phyloP scores from a whole-genome alignment of 1,139 yeast species.

The Groenewaldozyma sp. region DNA sequence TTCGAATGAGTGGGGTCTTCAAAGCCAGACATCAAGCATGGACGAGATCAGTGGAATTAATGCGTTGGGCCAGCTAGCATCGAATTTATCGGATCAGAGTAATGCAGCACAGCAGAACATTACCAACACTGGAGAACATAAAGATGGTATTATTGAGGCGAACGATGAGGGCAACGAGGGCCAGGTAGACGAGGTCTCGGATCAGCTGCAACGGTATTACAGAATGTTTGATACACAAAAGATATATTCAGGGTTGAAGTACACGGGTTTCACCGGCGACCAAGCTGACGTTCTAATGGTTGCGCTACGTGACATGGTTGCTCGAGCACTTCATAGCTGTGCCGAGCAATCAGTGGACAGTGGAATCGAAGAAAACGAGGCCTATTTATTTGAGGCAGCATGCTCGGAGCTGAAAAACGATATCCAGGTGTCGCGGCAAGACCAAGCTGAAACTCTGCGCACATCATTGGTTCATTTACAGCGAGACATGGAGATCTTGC shows the following conservation, averaged over 20 bases:
- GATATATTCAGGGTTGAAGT: constrained; percentile 28
- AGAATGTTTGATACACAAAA: constrained; percentile 35
- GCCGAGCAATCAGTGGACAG: constrained; percentile 52
- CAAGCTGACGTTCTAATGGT: constrained; percentile 34
- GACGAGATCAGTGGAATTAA: too few relatives aligned
- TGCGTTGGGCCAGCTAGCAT: too few relatives aligned
- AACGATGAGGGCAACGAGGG: too few relatives aligned
- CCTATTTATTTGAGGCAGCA: constrained; percentile 85
- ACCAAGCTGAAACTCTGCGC: constrained; percentile 58
- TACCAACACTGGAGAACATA: too few relatives aligned
- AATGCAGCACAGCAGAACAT: too few relatives aligned
- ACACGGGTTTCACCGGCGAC: constrained; percentile 32
- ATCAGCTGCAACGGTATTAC: constrained; percentile 14
- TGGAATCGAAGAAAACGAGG: constrained; percentile 75
- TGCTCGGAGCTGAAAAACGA: constrained; percentile 81
- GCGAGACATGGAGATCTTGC: constrained; percentile 57
- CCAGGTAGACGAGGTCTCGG: too few relatives aligned
- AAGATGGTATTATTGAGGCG: too few relatives aligned
- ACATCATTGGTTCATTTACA: constrained; percentile 62
- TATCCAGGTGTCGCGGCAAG: constrained; percentile 62
- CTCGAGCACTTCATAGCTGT: constrained; percentile 43
- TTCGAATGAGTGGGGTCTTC: too few relatives aligned
- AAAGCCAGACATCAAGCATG: too few relatives aligned
- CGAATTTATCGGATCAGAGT: too few relatives aligned
- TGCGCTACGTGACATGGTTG: constrained; percentile 29